Conservation (phyloP, 495 filamentous ascomycete genomes). For the Penicillium bovifimosum region DNA sequence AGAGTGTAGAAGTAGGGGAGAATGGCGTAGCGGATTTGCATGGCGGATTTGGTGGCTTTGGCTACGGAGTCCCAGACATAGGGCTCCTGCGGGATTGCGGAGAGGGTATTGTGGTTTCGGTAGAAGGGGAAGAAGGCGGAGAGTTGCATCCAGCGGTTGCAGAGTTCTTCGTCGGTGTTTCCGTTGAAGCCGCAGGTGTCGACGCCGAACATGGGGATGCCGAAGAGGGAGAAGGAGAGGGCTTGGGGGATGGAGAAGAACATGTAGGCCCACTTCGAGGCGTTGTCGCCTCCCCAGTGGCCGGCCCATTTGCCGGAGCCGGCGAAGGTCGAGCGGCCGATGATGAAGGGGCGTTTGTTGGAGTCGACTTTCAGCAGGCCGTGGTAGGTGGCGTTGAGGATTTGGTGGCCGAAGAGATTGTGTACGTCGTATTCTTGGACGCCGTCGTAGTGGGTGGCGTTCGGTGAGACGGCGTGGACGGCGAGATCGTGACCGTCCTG, state of each 20-base stretch:
- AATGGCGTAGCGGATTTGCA: conserved; percentile 67
- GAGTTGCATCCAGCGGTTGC: conserved; percentile 82
- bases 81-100: conserved; percentile 64
- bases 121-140: conserved; percentile 87
- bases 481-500: conserved; percentile 61
- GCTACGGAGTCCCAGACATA: conserved; percentile 69
- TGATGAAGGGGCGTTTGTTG: conserved; percentile 75
- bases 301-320: conserved; percentile 76
- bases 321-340: conserved; percentile 76
- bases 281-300: conserved; percentile 87
- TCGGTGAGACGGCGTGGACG: conserved; percentile 68
- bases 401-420: conserved; percentile 69
- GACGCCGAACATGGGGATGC: conserved; percentile 83
- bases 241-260: conserved; percentile 78
- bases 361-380: conserved; percentile 59
- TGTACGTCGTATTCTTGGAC: conserved; percentile 75
- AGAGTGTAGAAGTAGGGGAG: conserved; percentile 81
- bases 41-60: conserved; percentile 60
- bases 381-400: conserved; percentile 75
- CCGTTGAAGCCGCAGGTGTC: conserved; percentile 77
- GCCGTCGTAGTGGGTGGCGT: conserved; percentile 71
- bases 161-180: conserved; percentile 70
- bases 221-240: conserved; percentile 72
- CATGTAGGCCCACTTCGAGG: conserved; percentile 62
- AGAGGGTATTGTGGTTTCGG: conserved; percentile 70